Evolutionary conservation across 305 asterid species (phyloP), one percentile per base, ranked within the genome.

Genomic region (Caryopteris hybrid): DNA sequence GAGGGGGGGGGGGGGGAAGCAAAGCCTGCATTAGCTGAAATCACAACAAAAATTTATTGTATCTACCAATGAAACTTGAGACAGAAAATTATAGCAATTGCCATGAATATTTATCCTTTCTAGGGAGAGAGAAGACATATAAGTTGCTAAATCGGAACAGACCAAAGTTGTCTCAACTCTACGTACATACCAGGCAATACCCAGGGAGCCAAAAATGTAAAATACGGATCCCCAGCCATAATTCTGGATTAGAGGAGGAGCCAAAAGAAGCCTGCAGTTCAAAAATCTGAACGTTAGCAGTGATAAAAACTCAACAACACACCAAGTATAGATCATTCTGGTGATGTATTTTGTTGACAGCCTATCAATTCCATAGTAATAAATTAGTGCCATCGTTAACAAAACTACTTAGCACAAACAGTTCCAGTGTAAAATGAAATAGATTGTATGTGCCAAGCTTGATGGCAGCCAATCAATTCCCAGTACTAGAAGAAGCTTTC

Each of bases 141-240:
- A 43, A 5, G 18, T 52, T 65, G 25, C 68, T 22, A 33, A 33
- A 33, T 11, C 9, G n/a, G 10, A 18, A 61, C 31, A 25, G 36
- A 12, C 47, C 14, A 41, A 20, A 25, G 14, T 63, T 53, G 22
- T 68, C 51, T 42, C 27, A 54, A 55, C 18, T 64, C 50, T 5
- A 27, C 43, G 14, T 52, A 64, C 96, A 83, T 80, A 94, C 99
- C 98, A 94, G 64, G 88, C 89, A 71, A 94, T 57, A 66, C 99
- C 99, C 31, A 91, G 79, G 48, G 82, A 75, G 58, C 96, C 96
- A 78, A 94, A 94, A 71, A 87, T 71, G 87, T 87, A 85, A 79
- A 94, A 94, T 21, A 94, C 98, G 33, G 96, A 94, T 61, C 78
- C 98, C 99, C 99, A 94, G 17, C 98, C 97, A 74, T 75, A 94